Base-by-base conservation (phyloP, 192 early-diverging fungal species). In the Rhizophagus clarus region DNA sequence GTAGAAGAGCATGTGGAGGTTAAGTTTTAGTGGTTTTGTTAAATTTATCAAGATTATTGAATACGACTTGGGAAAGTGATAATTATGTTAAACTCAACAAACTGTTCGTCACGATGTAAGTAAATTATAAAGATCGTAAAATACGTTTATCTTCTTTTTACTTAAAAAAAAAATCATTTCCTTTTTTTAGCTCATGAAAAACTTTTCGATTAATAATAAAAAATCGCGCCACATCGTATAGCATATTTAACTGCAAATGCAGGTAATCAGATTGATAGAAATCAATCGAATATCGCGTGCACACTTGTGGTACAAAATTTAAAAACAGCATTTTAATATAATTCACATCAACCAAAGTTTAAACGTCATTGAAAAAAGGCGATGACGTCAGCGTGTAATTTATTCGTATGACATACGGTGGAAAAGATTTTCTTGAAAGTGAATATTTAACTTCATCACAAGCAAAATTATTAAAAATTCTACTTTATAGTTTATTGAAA, bases 41-140 rank as follows among this genome's bases (percentile, higher is more conserved):
- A 84, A 88, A 71, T 89, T 83, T 90, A 90, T 49, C 88, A 88
- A 81, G 90, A 95, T 79, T 87, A 89, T 66, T 88, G 9, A 93
- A 93, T 74, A 90, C 91, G 56, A 95, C 93, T 68, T 94, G 91
- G 92, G 94, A 95, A 83, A 93, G 94, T 62, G 94, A 95, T 81
- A 95, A 95, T 88, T 92, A 92, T 81, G 87, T 97, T 29, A 96
- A 79, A 93, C 93, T 14, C 96, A 96, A 84, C 96, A 97, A 86
- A 93, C 93, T 15, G 87, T 90, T 42, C 93, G 94, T 49, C 95
- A 93, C n/a, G n/a, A n/a, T 83, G 85, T 97, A 37, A 77, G 75
- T 62, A 20, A 6, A 20, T 37, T 26, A 11, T 34, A 34, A 34
- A 34, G 6, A 2, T n/a, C n/a, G n/a, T n/a, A n/a, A n/a, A n/a